Percentiles rank a stretch among this genome's conserved stretches.
phyloP scores from a whole-genome alignment of 176 grass and related monocot species.

The Zoysia japonica region DNA sequence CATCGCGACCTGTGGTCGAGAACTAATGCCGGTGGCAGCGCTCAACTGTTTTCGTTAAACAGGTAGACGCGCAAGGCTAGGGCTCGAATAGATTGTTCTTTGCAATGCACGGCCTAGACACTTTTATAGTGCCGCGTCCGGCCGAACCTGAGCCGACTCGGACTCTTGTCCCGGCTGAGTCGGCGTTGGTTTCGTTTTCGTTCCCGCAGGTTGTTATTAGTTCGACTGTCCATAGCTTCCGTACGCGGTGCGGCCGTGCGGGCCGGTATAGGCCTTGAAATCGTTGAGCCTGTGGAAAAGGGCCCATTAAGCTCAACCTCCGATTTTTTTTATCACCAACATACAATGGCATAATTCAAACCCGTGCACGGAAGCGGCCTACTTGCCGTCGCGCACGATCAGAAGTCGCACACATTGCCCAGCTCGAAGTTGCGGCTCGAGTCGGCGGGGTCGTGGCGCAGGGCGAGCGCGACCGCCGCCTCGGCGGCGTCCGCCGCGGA shows the following conservation, averaged over 20 bases:
- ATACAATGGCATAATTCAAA: background rate
- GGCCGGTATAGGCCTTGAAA: background rate
- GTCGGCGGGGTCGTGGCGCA: constrained; percentile 23
- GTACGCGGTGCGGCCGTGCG: background rate
- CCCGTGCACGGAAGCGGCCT: too few species aligned
- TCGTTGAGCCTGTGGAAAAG: background rate
- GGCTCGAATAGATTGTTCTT: background rate
- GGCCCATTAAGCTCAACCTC: background rate
- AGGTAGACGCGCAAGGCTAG: background rate
- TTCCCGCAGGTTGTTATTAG: background rate
- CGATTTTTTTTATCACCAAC: background rate
- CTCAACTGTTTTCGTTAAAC: background rate
- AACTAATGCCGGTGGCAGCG: background rate
- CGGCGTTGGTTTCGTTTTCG: background rate
- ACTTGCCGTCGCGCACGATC: background rate
- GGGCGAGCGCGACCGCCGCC: constrained; percentile 34
- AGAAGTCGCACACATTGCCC: constrained; percentile 14
- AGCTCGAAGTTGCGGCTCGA: constrained; percentile 32
- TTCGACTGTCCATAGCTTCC: background rate
- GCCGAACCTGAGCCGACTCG: background rate
- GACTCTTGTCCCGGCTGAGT: background rate
- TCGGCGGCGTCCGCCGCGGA: constrained; percentile 48
- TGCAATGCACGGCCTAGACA: background rate
- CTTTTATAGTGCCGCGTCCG: background rate
- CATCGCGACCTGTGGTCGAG: background rate